Conservation (phyloP, 306 rosid genomes). For the Bauhinia variegata region DNA sequence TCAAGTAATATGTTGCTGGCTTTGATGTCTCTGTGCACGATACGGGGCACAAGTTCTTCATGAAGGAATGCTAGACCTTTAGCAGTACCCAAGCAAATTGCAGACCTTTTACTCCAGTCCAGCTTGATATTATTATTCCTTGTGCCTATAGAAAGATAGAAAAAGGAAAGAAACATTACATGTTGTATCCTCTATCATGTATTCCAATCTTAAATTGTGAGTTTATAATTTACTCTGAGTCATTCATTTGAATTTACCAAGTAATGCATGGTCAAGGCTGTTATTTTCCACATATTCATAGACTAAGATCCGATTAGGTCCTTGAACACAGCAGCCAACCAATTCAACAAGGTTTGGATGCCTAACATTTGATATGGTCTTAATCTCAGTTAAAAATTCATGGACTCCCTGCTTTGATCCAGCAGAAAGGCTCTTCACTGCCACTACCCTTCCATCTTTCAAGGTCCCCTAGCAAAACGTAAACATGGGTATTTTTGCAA, state of each 20-base stretch:
- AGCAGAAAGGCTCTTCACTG: conserved; percentile 87
- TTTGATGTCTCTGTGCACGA: conserved; percentile 96
- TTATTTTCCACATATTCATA: conserved; percentile 84
- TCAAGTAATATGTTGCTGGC: conserved; percentile 93
- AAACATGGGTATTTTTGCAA: conserved; percentile 10
- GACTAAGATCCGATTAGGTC: conserved; percentile 70
- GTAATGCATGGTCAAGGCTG: conserved; percentile 71
- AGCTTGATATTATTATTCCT: conserved; percentile 43
- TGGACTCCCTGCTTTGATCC: conserved; percentile 88
- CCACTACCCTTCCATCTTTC: conserved; percentile 61
- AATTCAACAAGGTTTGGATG: conserved; percentile 91
- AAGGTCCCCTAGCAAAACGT: conserved; percentile 72
- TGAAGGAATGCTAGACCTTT: conserved; percentile 86
- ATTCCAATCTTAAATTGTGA: conserved; percentile 15
- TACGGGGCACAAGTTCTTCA: conserved; percentile 82
- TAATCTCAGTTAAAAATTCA: conserved; percentile 82
- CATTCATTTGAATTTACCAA: conserved; percentile 52
- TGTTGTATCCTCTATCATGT: neutral
- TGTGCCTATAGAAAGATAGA: conserved; percentile 47
- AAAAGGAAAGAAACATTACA: conserved; percentile 20
- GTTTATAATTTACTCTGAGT: conserved; percentile 25
- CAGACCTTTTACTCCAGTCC: conserved; percentile 84
- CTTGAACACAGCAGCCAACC: conserved; percentile 84
- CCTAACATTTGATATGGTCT: conserved; percentile 71
- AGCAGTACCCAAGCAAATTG: conserved; percentile 77